A percentile compares a stretch with the other conserved stretches of the same genome.
These are phyloP conservation scores for Cyphellophora europaea DNA, from an alignment of 2,329 filamentous ascomycete genomes.

Conservation along the genomic window DNA sequence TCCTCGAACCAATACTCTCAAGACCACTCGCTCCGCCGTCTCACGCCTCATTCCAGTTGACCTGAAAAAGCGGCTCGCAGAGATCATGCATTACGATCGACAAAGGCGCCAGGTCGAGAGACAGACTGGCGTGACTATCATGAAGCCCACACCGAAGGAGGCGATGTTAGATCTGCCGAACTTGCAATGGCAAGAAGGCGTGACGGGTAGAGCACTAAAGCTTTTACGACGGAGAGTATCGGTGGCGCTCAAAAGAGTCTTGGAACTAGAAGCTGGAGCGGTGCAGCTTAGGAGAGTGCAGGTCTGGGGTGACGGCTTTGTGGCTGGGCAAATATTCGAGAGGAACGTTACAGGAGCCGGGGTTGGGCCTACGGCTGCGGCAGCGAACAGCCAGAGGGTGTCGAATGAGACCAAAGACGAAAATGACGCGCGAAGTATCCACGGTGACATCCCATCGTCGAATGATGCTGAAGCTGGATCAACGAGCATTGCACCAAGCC, in stretches of 20 bases:
- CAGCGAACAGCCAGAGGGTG: slow-evolving; percentile 5
- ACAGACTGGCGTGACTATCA: background rate
- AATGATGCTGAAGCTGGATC: too few species aligned
- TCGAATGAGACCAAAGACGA: background rate
- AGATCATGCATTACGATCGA: slow-evolving; percentile 9
- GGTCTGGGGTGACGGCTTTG: slow-evolving; percentile 3
- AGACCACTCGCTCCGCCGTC: background rate
- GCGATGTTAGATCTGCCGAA: slow-evolving; percentile 4
- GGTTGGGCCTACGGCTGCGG: slow-evolving; percentile 3
- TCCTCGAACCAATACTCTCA: background rate
- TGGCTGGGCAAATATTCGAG: background rate
- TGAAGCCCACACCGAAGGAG: background rate
- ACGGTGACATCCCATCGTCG: slow-evolving; percentile 5
- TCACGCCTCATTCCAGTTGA: background rate
- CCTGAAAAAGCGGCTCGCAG: background rate
- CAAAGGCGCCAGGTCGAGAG: slow-evolving; percentile 6
- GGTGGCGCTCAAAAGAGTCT: slow-evolving; percentile 5
- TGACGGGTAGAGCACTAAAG: slow-evolving; percentile 8
- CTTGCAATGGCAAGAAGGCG: slow-evolving; percentile 15
- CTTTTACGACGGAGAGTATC: slow-evolving; percentile 14
- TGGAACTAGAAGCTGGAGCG: background rate
- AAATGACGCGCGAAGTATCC: background rate
- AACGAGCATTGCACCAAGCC: too few species aligned
- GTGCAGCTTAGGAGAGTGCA: too few species aligned
- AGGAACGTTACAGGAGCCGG: background rate